Evolutionary conservation across 257 asterid species (phyloP).

Genomic region (Capsicum rhomboideum): DNA sequence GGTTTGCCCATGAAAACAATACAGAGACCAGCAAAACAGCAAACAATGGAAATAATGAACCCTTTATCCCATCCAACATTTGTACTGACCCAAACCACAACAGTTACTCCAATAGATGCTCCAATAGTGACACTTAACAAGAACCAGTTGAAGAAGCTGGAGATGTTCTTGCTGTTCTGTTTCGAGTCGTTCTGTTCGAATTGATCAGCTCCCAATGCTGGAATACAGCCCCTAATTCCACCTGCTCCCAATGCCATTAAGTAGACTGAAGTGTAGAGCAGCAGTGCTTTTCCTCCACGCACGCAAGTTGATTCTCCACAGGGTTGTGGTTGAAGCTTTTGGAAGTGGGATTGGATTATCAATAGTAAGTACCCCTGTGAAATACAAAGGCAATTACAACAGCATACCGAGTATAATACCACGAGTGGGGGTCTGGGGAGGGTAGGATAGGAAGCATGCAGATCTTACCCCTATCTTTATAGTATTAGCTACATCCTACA

Average conservation of each 20-base stretch:
- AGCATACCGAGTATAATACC: too few species aligned
- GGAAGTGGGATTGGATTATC: conserved; percentile 63
- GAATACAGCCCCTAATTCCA: conserved; percentile 63
- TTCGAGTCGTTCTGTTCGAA: conserved; percentile 46
- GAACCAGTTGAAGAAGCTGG: conserved; percentile 77
- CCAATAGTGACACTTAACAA: conserved; percentile 52
- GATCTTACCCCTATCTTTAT: too few species aligned
- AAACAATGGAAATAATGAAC: conserved; percentile 41
- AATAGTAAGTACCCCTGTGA: conserved; percentile 55
- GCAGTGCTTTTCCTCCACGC: conserved; percentile 41
- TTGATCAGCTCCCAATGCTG: conserved; percentile 86
- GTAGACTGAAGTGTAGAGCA: conserved; percentile 47
- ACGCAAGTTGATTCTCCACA: conserved; percentile 52
- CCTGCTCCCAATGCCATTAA: conserved; percentile 63
- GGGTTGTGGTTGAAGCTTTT: conserved; percentile 37
- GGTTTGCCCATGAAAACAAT: conserved; percentile 44
- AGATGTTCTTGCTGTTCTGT: conserved; percentile 44
- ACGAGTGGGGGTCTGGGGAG: too few species aligned
- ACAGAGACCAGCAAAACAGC: conserved; percentile 25
- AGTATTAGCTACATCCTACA: background rate
- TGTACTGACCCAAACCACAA: conserved; percentile 62
- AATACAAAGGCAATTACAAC: background rate
- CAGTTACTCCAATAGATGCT: conserved; percentile 34
- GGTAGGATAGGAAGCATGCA: too few species aligned
- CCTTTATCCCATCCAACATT: conserved; percentile 76